phyloP scores from a whole-genome alignment of 2,329 filamentous ascomycete genomes.

The Fusarium praegraminearum region DNA sequence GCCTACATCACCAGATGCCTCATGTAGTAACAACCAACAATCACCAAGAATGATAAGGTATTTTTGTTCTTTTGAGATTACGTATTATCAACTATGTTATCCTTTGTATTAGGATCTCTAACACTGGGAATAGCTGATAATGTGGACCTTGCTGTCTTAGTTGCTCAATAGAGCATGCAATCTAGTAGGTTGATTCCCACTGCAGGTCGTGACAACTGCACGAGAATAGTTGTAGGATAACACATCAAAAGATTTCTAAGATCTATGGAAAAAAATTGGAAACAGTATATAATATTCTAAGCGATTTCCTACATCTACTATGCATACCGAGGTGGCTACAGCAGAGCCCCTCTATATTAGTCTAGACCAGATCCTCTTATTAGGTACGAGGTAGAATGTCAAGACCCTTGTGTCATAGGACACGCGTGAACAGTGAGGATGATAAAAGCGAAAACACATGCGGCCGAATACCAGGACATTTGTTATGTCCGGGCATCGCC shows the following conservation, averaged over 20 bases:
- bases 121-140: no score
- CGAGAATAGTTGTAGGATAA: background rate
- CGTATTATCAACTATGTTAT: no score
- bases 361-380: constrained; percentile 11
- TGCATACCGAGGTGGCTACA: constrained; percentile 3
- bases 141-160: background rate
- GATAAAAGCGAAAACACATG: background rate
- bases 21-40: constrained; percentile 4
- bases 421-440: constrained; percentile 13
- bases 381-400: background rate
- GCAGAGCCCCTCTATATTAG: constrained; percentile 22
- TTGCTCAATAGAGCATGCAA: background rate
- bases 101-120: no score
- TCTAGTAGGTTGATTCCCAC: background rate
- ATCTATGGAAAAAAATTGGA: background rate
- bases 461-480: background rate
- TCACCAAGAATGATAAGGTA: background rate
- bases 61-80: background rate
- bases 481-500: background rate
- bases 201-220: background rate
- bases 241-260: background rate
- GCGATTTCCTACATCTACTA: constrained; percentile 8
- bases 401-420: constrained; percentile 6
- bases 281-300: constrained; percentile 10
- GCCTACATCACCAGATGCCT: constrained; percentile 29